Base-by-base conservation (phyloP, 2,329 filamentous ascomycete genomes). In the Emmonsiellopsis sp. region DNA sequence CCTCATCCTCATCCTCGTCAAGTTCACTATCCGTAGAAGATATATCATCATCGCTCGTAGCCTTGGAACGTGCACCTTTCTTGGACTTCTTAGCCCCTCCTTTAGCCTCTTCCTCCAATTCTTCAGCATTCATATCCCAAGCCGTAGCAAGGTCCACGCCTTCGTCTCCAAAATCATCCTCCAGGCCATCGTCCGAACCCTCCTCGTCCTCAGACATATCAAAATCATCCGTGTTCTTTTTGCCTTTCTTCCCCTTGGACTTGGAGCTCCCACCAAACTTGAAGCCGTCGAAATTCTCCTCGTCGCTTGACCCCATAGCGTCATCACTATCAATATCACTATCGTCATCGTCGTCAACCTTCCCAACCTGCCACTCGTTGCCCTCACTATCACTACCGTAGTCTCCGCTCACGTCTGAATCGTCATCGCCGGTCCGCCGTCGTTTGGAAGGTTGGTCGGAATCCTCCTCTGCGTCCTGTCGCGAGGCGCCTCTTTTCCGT, bases 221-320 rank as follows among this genome's bases (percentile, higher is more conserved):
- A 13, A 73, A 66, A 13, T 69, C 72, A 6, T 71, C 73, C 59
- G 81, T 79, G 59, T 58, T 58, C 50, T 31, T 32, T 34, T 51
- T 58, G 32, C 53, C 55, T 55, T 65, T 61, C 50, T 67, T 73
- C 55, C 63, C 62, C 58, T 70, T 72, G 44, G 50, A 58, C 66
- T 34, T 66, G n/a, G 77, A 77, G 59, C 78, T 81, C 34, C 83
- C 83, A 35, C 82, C 76, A 63, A 87, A 87, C 3, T 79, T 81
- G 62, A 85, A 94, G 9, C 83, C 87, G 58, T 89, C 83, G 59
- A 95, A 94, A 58, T 79, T 80, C 66, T 95, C 91, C 63, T 93
- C 85, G 63, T 95, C 91, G 62, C 88, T 93, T 59, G 88, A 85
- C 3, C 89, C 88, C 76, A 95, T 89, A 2, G 92, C 91, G 63